These are phyloP conservation scores for Truncatella angustata DNA, from an alignment of 2,329 filamentous ascomycete genomes.

Conservation along the genomic window DNA sequence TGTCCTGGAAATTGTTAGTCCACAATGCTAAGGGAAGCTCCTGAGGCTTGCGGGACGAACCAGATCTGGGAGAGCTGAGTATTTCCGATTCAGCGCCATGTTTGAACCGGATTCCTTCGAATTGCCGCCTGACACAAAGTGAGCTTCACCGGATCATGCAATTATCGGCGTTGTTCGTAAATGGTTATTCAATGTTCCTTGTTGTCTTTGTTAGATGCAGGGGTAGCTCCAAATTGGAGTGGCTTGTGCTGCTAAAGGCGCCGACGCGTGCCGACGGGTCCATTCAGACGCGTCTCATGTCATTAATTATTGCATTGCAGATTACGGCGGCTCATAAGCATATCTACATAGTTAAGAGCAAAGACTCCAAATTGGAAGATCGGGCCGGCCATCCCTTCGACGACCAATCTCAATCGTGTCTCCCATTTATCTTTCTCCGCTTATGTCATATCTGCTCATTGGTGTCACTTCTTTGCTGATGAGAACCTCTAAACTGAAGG, in stretches of 20 bases:
- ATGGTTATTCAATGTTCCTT: too few species aligned
- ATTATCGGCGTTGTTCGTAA: too few species aligned
- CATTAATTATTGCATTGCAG: background rate
- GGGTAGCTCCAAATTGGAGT: background rate
- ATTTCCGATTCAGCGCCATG: conserved; percentile 79
- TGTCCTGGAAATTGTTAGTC: conserved; percentile 59
- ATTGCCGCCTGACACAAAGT: background rate
- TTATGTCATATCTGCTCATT: too few species aligned
- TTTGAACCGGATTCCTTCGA: background rate
- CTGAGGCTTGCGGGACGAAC: conserved; percentile 41
- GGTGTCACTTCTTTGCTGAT: too few species aligned
- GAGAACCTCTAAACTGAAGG: too few species aligned
- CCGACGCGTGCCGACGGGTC: conserved; percentile 1
- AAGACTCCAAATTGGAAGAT: too few species aligned
- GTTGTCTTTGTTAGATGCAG: background rate
- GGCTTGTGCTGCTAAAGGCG: background rate
- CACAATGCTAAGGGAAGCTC: conserved; percentile 10
- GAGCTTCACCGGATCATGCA: too few species aligned
- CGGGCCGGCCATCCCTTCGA: too few species aligned
- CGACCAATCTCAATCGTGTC: background rate
- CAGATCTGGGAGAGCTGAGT: conserved; percentile 76
- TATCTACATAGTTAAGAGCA: background rate
- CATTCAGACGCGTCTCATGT: background rate
- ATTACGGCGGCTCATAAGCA: background rate
- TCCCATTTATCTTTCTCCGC: too few species aligned